Conservation (phyloP, 2,329 filamentous ascomycete genomes). For the Ambrosiella cleistominuta region DNA sequence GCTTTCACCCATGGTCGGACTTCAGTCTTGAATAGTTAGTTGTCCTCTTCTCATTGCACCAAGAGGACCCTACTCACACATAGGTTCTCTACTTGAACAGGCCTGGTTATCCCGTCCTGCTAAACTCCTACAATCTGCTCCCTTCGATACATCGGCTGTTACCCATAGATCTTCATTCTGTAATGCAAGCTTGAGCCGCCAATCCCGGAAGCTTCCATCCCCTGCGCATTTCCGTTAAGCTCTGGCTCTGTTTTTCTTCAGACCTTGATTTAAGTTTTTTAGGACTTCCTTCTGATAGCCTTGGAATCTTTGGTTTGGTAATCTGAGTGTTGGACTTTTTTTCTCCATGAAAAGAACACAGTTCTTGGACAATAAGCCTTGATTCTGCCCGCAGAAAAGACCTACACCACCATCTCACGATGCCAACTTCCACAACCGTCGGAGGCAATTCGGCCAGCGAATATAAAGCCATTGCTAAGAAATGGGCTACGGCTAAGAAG, state of each 20-base stretch:
- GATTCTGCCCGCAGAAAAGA: not conserved
- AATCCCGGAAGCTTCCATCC: constrained; percentile 11
- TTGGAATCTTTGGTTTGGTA: not conserved
- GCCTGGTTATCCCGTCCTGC: too few relatives aligned
- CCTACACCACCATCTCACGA: not conserved
- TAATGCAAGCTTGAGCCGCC: constrained; percentile 9
- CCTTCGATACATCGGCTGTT: not conserved
- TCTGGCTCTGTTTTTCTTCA: not conserved
- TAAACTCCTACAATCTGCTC: not conserved
- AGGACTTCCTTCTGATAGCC: not conserved
- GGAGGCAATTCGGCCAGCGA: constrained; percentile 20
- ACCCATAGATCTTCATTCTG: not conserved
- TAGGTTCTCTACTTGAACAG: too few relatives aligned
- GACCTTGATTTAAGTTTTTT: not conserved
- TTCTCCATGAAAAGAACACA: not conserved
- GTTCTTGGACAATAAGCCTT: not conserved
- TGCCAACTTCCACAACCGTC: not conserved
- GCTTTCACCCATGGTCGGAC: not conserved
- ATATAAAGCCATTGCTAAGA: constrained; percentile 34
- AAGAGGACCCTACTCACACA: too few relatives aligned
- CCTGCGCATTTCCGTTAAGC: constrained; percentile 8
- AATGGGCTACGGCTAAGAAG: constrained; percentile 36
- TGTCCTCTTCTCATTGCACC: not conserved
- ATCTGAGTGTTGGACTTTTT: not conserved
- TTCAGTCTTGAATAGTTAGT: not conserved